These are phyloP conservation scores for Mikania micrantha DNA, from an alignment of 129 eudicot genomes.

Conservation along the genomic window DNA sequence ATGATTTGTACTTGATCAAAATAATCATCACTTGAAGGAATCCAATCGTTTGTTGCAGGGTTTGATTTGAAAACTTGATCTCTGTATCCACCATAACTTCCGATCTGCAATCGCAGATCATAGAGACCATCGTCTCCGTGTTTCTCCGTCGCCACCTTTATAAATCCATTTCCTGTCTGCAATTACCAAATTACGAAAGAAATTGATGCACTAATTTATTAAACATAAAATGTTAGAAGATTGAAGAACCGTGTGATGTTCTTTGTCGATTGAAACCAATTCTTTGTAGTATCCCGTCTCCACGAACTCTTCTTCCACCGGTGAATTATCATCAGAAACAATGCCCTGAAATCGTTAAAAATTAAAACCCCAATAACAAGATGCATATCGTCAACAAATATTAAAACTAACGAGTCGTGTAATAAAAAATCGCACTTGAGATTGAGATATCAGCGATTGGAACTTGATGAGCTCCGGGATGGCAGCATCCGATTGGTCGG, in stretches of 20 bases:
- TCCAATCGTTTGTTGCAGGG: constrained; percentile 72
- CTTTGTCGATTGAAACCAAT: constrained; percentile 47
- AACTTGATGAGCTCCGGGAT: constrained; percentile 55
- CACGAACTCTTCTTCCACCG: constrained; percentile 45
- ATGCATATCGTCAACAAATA: too few relatives aligned
- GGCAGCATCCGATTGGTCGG: background rate
- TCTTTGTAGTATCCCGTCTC: constrained; percentile 56
- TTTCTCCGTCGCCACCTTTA: constrained; percentile 33
- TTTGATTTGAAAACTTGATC: constrained; percentile 28
- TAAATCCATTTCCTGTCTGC: constrained; percentile 68
- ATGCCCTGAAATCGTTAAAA: constrained; percentile 14
- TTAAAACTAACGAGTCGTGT: too few relatives aligned
- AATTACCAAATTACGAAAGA: background rate
- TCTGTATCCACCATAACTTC: constrained; percentile 9
- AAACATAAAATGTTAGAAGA: background rate
- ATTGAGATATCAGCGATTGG: constrained; percentile 34
- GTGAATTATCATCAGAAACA: constrained; percentile 5
- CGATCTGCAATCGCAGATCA: constrained; percentile 10
- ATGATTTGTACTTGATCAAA: constrained; percentile 16
- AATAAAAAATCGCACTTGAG: constrained; percentile 28
- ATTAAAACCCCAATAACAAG: too few relatives aligned
- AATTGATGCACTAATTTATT: background rate
- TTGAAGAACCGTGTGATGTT: constrained; percentile 50
- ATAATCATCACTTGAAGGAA: constrained; percentile 33
- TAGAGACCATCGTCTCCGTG: constrained; percentile 1